Evolutionary conservation across 1,284 basidiomycete species (phyloP).

Genomic region (Apiotrichum siamense): DNA sequence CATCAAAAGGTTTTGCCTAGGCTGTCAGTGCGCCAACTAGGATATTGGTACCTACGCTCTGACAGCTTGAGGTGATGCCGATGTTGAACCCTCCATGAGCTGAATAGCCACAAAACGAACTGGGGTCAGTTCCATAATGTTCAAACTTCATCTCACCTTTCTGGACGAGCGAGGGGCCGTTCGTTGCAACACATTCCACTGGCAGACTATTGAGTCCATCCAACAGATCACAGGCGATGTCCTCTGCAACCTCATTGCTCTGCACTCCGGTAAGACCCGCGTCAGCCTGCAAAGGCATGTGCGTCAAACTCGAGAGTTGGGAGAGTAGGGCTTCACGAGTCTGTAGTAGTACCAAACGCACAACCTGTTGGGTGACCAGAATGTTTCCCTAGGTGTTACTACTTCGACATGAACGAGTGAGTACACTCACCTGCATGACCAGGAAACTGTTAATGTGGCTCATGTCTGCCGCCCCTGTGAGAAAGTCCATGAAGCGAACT

Average conservation of each 20-base stretch:
- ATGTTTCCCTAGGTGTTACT: conserved; percentile 29
- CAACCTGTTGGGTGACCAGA: conserved; percentile 39
- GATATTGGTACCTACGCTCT: conserved; percentile 34
- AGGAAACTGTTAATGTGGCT: conserved; percentile 32
- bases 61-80: conserved; percentile 17
- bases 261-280: conserved; percentile 23
- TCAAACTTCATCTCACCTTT: conserved; percentile 23
- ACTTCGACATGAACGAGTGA: neutral
- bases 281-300: conserved; percentile 29
- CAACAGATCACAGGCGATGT: conserved; percentile 39
- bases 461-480: conserved; percentile 18
- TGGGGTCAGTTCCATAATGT: conserved; percentile 8
- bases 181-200: conserved; percentile 37
- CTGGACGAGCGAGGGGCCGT: conserved; percentile 41
- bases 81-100: conserved; percentile 34
- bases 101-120: conserved; percentile 42
- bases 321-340: conserved; percentile 28
- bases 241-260: conserved; percentile 28
- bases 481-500: conserved; percentile 31
- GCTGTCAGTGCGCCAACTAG: neutral
- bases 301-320: conserved; percentile 30
- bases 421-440: conserved; percentile 33
- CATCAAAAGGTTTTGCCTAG: conserved; percentile 36
- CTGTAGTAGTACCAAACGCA: conserved; percentile 36
- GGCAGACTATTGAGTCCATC: conserved; percentile 38